phyloP scores from a whole-genome alignment of 371 early-diverging fungal genomes.

The Mortierella sp. region DNA sequence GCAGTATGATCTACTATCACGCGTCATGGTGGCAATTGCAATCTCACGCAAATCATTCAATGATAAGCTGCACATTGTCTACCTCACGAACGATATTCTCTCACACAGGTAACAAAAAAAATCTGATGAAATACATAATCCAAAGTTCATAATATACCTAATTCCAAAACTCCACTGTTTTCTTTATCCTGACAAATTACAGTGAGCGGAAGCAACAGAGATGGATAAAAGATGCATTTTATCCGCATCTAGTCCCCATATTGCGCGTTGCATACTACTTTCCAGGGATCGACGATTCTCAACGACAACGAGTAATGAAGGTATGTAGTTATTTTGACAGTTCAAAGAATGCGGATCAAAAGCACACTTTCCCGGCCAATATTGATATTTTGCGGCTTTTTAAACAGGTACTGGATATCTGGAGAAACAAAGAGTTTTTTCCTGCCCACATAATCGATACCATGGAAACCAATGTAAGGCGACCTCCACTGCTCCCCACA shows the following conservation, averaged over 20 bases:
- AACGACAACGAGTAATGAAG: conserved; percentile 67
- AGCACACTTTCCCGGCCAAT: neutral
- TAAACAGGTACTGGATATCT: conserved; percentile 66
- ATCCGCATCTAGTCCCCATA: conserved; percentile 64
- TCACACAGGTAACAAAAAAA: conserved; percentile 64
- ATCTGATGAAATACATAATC: too few relatives aligned
- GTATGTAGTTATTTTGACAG: conserved; percentile 55
- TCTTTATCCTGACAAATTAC: neutral
- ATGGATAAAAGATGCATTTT: conserved; percentile 70
- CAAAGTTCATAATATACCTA: neutral
- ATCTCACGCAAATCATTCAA: conserved; percentile 61
- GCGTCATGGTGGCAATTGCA: conserved; percentile 63
- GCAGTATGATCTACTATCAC: conserved; percentile 59
- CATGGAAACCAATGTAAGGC: conserved; percentile 57
- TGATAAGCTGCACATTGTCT: conserved; percentile 71
- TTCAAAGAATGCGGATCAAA: neutral
- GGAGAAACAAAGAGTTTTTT: conserved; percentile 66
- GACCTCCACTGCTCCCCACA: conserved; percentile 52
- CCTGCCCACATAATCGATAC: conserved; percentile 56
- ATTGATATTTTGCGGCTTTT: neutral
- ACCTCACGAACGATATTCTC: conserved; percentile 70
- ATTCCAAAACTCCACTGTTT: neutral
- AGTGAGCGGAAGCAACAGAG: conserved; percentile 65
- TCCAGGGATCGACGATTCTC: conserved; percentile 59
- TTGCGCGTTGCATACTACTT: conserved; percentile 67